Conservation (phyloP, 2,329 filamentous ascomycete genomes). For the Ustilaginoidea virens region DNA sequence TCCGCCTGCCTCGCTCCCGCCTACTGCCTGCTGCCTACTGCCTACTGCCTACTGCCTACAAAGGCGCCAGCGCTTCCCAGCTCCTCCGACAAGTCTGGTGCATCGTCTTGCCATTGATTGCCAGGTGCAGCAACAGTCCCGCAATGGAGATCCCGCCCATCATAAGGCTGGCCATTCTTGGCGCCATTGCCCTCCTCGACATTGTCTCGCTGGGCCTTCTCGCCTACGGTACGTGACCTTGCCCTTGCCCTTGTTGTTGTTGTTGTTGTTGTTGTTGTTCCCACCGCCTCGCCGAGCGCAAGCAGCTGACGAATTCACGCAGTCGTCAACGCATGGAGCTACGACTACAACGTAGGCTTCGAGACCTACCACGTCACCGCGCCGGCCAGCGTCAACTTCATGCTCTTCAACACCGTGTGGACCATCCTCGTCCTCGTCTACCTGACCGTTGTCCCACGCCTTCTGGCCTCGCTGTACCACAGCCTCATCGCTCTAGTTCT, state of each 20-base stretch:
- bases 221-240: slow-evolving; percentile 4
- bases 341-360: not conserved
- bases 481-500: slow-evolving; percentile 49
- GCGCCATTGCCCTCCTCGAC: slow-evolving; percentile 4
- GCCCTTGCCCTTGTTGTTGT: not conserved
- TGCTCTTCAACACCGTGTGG: slow-evolving; percentile 69
- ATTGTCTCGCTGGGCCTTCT: slow-evolving; percentile 5
- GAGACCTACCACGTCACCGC: slow-evolving; percentile 11
- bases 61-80: too few relatives aligned
- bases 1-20: too few relatives aligned
- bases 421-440: slow-evolving; percentile 57
- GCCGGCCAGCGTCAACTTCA: slow-evolving; percentile 53
- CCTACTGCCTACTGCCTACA: too few relatives aligned
- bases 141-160: slow-evolving; percentile 5
- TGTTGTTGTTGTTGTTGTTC: too few relatives aligned
- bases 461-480: slow-evolving; percentile 45
- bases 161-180: slow-evolving; percentile 3
- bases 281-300: too few relatives aligned
- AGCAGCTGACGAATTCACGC: too few relatives aligned
- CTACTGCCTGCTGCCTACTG: too few relatives aligned
- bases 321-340: slow-evolving; percentile 6
- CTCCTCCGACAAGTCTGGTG: too few relatives aligned
- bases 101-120: too few relatives aligned
- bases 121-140: too few relatives aligned
- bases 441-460: slow-evolving; percentile 50